Conservation (phyloP, 2,329 filamentous ascomycete species). For the Penicillium crustosum region DNA sequence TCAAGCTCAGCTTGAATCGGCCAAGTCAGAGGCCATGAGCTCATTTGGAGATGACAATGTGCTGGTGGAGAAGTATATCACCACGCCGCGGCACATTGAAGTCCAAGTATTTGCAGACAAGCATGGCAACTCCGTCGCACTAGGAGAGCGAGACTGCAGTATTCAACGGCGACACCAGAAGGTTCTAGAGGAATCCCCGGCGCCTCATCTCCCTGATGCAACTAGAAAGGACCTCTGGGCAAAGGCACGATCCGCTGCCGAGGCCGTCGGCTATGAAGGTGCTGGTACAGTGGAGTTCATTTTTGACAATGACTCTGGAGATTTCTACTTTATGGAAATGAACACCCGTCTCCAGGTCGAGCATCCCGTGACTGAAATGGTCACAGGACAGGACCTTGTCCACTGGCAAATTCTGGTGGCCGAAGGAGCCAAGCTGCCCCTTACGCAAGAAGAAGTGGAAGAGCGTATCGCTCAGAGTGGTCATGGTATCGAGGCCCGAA, state of each 20-base stretch:
- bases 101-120: conserved; percentile 67
- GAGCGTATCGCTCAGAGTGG: conserved; percentile 71
- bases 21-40: conserved; percentile 63
- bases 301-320: conserved; percentile 64
- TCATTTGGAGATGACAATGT: conserved; percentile 68
- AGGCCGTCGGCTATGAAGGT: conserved; percentile 65
- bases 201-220: conserved; percentile 59
- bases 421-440: conserved; percentile 64
- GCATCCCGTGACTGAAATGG: conserved; percentile 86
- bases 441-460: conserved; percentile 66
- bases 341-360: conserved; percentile 89
- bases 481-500: conserved; percentile 90
- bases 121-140: conserved; percentile 63
- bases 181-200: conserved; percentile 65
- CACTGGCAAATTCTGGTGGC: conserved; percentile 94
- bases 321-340: conserved; percentile 73
- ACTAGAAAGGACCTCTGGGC: conserved; percentile 65
- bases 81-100: conserved; percentile 65
- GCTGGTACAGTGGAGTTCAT: conserved; percentile 69
- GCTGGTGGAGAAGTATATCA: conserved; percentile 68
- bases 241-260: conserved; percentile 62
- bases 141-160: conserved; percentile 66
- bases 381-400: conserved; percentile 76
- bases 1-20: conserved; percentile 60
- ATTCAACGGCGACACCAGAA: conserved; percentile 67